Percentiles rank a stretch among this genome's conserved stretches.
These are phyloP conservation scores for Choanephora cucurbitarum DNA, from an alignment of 371 early-diverging fungal species.

Conservation along the genomic window DNA sequence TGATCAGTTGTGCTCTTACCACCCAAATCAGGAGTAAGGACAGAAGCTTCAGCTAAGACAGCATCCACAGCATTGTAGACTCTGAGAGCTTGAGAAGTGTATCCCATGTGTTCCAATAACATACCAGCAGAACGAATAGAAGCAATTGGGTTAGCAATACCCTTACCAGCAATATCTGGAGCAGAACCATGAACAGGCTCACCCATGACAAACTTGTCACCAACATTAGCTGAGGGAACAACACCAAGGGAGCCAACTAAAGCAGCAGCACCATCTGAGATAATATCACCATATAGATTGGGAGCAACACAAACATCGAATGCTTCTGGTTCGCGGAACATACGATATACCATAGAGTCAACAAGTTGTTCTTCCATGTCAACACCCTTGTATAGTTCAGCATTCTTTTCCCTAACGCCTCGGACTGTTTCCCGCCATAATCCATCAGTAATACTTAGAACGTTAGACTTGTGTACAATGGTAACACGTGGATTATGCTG, in stretches of 20 bases:
- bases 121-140: conserved; percentile 91
- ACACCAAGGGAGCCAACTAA: conserved; percentile 93
- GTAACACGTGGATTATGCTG: conserved; percentile 82
- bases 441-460: conserved; percentile 90
- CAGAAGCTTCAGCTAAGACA: conserved; percentile 65
- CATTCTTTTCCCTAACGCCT: conserved; percentile 68
- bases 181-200: conserved; percentile 97
- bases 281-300: conserved; percentile 95
- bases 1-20: conserved; percentile 84
- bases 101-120: conserved; percentile 84
- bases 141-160: conserved; percentile 94
- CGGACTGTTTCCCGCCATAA: conserved; percentile 90
- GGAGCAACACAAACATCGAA: conserved; percentile 96
- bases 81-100: conserved; percentile 67
- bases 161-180: conserved; percentile 94
- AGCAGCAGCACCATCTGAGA: conserved; percentile 94
- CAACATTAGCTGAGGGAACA: conserved; percentile 93
- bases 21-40: conserved; percentile 90
- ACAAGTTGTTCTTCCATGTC: conserved; percentile 93
- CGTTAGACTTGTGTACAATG: conserved; percentile 95
- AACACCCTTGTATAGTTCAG: conserved; percentile 57
- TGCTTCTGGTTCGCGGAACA: conserved; percentile 93
- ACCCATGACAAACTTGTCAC: conserved; percentile 89
- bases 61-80: conserved; percentile 88
- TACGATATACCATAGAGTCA: conserved; percentile 95